These are phyloP conservation scores for Actinomucor elegans DNA, from an alignment of 371 early-diverging fungal species.

Conservation along the genomic window DNA sequence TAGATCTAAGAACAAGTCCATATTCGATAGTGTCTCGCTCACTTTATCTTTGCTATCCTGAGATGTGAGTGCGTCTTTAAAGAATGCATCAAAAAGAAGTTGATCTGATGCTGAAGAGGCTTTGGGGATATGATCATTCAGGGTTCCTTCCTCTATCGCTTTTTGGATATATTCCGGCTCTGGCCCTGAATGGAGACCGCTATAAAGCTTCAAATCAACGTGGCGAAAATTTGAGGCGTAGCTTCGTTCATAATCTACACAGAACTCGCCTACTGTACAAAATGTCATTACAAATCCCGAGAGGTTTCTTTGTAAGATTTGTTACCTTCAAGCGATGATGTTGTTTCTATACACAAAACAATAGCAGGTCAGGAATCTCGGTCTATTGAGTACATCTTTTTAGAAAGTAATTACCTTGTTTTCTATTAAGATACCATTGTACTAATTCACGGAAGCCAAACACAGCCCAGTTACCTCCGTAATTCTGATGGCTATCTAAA, in stretches of 20 bases:
- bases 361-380: too few species aligned
- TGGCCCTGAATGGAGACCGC: not conserved
- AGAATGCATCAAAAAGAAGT: not conserved
- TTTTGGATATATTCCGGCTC: not conserved
- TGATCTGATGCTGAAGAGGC: not conserved
- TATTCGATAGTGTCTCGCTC: not conserved
- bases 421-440: constrained; percentile 5
- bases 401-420: not conserved
- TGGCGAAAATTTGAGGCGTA: constrained; percentile 17
- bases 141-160: not conserved
- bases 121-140: not conserved
- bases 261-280: not conserved
- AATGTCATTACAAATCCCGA: too few species aligned
- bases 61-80: not conserved
- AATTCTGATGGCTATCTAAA: constrained; percentile 80
- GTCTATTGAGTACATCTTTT: too few species aligned
- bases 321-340: too few species aligned
- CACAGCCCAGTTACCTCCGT: constrained; percentile 81
- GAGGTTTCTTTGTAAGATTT: too few species aligned
- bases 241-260: constrained; percentile 16
- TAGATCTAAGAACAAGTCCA: constrained; percentile 27
- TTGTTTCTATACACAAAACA: too few species aligned
- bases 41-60: too few species aligned
- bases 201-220: constrained; percentile 1
- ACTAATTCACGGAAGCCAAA: constrained; percentile 47